Percentiles rank a stretch among this genome's conserved stretches.
Conservation (phyloP, 2,329 filamentous ascomycete genomes). For the Pestalotiopsis sp. region DNA sequence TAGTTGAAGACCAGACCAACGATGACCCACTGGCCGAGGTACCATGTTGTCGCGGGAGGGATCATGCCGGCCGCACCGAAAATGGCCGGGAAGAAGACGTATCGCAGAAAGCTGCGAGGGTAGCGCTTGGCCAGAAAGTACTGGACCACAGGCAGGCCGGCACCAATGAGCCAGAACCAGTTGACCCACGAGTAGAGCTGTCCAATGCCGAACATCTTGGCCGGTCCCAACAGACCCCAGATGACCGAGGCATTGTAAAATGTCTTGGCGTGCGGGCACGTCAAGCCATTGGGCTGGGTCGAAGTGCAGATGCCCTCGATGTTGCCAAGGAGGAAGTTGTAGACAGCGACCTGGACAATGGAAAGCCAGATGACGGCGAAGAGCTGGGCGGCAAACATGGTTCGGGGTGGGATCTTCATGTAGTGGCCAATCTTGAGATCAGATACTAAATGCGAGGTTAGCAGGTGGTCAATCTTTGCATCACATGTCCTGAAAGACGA, state of each 20-base stretch:
- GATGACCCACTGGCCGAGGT: constrained; percentile 54
- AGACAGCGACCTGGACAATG: constrained; percentile 36
- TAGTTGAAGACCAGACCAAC: constrained; percentile 58
- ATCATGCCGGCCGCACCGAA: constrained; percentile 51
- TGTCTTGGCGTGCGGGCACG: constrained; percentile 56
- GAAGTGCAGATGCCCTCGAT: constrained; percentile 54
- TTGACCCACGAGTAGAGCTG: constrained; percentile 50
- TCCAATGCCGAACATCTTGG: constrained; percentile 48
- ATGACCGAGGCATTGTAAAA: constrained; percentile 62
- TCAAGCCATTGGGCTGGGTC: constrained; percentile 50
- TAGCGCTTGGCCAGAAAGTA: constrained; percentile 48
- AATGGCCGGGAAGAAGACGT: constrained; percentile 53
- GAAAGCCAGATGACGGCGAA: constrained; percentile 42
- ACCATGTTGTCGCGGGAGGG: constrained; percentile 56
- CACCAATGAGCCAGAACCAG: constrained; percentile 58
- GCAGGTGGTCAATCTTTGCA: neutral
- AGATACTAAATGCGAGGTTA: constrained; percentile 22
- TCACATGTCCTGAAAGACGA: neutral
- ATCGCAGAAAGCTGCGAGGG: constrained; percentile 46
- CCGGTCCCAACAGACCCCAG: constrained; percentile 61
- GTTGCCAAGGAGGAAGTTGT: constrained; percentile 42
- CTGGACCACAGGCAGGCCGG: constrained; percentile 46
- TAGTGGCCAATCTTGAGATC: constrained; percentile 55
- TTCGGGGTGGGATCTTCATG: constrained; percentile 53
- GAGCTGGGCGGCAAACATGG: constrained; percentile 46